Evolutionary conservation across 305 asterid genomes (phyloP).

Genomic region (Ajuga reptans): DNA sequence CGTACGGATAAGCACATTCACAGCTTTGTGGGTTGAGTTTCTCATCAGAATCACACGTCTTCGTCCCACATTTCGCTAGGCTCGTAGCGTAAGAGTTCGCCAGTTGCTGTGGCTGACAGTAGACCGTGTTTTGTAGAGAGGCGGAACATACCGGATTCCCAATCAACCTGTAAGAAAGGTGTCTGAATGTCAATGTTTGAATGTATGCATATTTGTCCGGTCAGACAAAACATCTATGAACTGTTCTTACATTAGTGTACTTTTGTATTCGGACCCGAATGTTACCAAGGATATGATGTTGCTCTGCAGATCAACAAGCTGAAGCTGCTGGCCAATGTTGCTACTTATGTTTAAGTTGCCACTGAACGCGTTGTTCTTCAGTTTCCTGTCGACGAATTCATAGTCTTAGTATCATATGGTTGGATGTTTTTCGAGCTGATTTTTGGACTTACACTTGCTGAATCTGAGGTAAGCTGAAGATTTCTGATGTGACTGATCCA

Average conservation of each 20-base stretch:
- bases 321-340: slow-evolving; percentile 44
- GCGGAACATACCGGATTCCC: slow-evolving; percentile 82
- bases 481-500: slow-evolving; percentile 54
- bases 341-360: slow-evolving; percentile 55
- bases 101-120: slow-evolving; percentile 66
- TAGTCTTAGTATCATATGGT: neutral
- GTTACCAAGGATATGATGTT: slow-evolving; percentile 51
- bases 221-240: neutral
- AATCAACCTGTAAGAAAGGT: slow-evolving; percentile 42
- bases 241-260: slow-evolving; percentile 53
- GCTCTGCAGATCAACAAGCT: slow-evolving; percentile 65
- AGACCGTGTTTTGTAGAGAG: slow-evolving; percentile 45
- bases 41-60: slow-evolving; percentile 47
- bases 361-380: slow-evolving; percentile 58
- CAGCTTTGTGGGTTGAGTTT: slow-evolving; percentile 76
- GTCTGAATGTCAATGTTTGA: neutral
- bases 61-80: slow-evolving; percentile 63
- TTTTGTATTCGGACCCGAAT: slow-evolving; percentile 56
- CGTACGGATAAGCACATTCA: slow-evolving; percentile 73
- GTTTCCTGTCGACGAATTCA: slow-evolving; percentile 40
- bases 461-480: slow-evolving; percentile 63
- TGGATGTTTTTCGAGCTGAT: neutral
- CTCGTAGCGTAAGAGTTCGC: slow-evolving; percentile 67
- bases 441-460: slow-evolving; percentile 67
- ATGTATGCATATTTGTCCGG: neutral